Evolutionary conservation across 2,329 filamentous ascomycete species (phyloP).

Genomic region (Diaporthe ilicicola): DNA sequence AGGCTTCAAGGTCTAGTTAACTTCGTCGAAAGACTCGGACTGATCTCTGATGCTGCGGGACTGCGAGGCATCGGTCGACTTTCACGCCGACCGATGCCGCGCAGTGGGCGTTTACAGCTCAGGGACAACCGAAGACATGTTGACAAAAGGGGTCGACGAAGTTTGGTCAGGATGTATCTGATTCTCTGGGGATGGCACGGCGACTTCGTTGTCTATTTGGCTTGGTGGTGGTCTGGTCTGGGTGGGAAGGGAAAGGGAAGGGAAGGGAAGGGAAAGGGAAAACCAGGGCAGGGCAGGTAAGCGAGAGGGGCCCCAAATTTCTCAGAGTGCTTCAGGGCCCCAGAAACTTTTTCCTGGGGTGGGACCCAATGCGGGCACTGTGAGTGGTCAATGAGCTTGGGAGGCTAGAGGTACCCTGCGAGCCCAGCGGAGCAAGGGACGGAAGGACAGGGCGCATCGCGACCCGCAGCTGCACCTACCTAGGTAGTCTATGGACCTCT

Average conservation of each 20-base stretch:
- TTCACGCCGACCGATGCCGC: slow-evolving; percentile 63
- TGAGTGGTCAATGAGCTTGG: slow-evolving; percentile 28
- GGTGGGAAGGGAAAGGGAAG: slow-evolving; percentile 45
- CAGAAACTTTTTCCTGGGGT: slow-evolving; percentile 30
- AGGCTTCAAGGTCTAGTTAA: slow-evolving; percentile 66
- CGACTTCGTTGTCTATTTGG: slow-evolving; percentile 73
- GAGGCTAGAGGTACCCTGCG: not conserved
- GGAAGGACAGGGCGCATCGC: not conserved
- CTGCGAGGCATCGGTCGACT: slow-evolving; percentile 70
- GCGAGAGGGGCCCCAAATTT: slow-evolving; percentile 37
- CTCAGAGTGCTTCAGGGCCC: slow-evolving; percentile 33
- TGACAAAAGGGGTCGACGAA: slow-evolving; percentile 70
- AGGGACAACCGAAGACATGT: slow-evolving; percentile 81
- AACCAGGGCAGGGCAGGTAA: slow-evolving; percentile 35
- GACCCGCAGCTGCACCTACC: too few species aligned
- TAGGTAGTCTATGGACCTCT: too few species aligned
- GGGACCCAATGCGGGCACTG: not conserved
- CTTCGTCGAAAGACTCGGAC: slow-evolving; percentile 74
- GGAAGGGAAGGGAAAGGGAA: slow-evolving; percentile 41
- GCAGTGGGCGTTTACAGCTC: slow-evolving; percentile 93
- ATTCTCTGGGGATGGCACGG: slow-evolving; percentile 50
- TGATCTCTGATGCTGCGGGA: slow-evolving; percentile 86
- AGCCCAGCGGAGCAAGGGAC: not conserved
- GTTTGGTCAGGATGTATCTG: slow-evolving; percentile 55
- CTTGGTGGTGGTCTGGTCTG: slow-evolving; percentile 41